phyloP scores from a whole-genome alignment of 345 rosid species.

The Eucalyptus urophylla region DNA sequence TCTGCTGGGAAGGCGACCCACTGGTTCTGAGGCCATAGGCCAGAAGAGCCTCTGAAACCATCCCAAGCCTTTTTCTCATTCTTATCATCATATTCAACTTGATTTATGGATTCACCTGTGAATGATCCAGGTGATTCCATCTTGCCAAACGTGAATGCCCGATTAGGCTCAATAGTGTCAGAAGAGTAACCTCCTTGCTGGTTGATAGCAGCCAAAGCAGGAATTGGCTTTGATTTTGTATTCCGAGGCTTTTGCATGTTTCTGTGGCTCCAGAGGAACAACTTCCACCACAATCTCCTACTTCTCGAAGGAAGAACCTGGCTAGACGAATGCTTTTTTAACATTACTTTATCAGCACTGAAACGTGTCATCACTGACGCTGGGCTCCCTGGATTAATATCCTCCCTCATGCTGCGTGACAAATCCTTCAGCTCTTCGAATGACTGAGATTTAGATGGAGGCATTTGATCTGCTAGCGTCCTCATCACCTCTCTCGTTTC shows the following conservation, averaged over 20 bases:
- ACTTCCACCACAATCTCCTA: conserved; percentile 74
- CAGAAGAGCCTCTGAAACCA: conserved; percentile 23
- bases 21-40: conserved; percentile 59
- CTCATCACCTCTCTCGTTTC: conserved; percentile 30
- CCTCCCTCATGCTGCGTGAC: neutral
- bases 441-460: conserved; percentile 23
- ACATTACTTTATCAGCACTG: conserved; percentile 89
- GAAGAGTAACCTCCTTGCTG: conserved; percentile 82
- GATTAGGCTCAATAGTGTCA: conserved; percentile 54
- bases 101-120: conserved; percentile 25
- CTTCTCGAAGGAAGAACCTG: conserved; percentile 89
- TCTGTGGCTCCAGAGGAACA: conserved; percentile 94
- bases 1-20: conserved; percentile 76
- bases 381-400: conserved; percentile 17
- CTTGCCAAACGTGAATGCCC: conserved; percentile 10
- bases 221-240: conserved; percentile 18
- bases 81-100: neutral
- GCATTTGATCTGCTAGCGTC: conserved; percentile 13
- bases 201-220: conserved; percentile 9
- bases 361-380: conserved; percentile 33
- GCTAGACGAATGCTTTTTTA: conserved; percentile 86
- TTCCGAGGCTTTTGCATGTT: conserved; percentile 41
- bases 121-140: conserved; percentile 34
- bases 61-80: conserved; percentile 4
- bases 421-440: conserved; percentile 20